Evolutionary conservation across 192 early-diverging fungal species (phyloP), one percentile per base, ranked within the genome.

Genomic region (Umbelopsis isabellina): DNA sequence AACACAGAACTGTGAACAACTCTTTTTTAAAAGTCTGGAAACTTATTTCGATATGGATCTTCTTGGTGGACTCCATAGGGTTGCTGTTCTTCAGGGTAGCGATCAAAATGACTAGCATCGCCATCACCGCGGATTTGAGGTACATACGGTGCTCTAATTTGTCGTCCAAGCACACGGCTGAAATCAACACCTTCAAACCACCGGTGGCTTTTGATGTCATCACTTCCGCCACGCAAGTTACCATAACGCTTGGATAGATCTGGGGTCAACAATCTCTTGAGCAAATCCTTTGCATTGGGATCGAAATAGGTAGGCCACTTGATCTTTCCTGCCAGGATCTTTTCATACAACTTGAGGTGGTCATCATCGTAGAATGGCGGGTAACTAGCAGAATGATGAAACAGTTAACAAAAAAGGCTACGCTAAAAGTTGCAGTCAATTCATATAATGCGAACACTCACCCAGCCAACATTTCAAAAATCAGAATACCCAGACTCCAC

Each of bases 311-410:
- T 80, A 1, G 91, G 92, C 75, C 88, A 94, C 66, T 87, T 79
- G 66, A 88, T 83, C 64, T 87, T 85, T 52, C 91, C 90, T 41
- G 84, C 86, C 71, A 98, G 80, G 61, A 98, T 97, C 82, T 96
- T 95, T 82, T 95, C 96, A 73, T 97, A 97, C 64, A 97, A 73
- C 66, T 92, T 90, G 79, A 94, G 90, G 75, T 94, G 95, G 76
- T 96, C 94, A 67, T 97, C 95, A 82, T 96, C 95, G 73, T 93
- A 94, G 84, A 97, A 97, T 46, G 95, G 95, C 58, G 95, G 95
- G 73, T 76, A 45, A 85, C 84, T 90, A 66, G 35, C 1, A 35
- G 13, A 58, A 66, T 10, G 7, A 9, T 16, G 25, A 67, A 15
- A 65, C 30, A 85, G 49, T 49, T 23, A 23, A 25, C 1, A 18